These are phyloP conservation scores for Calocybe gangraenosa DNA, from an alignment of 768 basidiomycete genomes.

Conservation along the genomic window DNA sequence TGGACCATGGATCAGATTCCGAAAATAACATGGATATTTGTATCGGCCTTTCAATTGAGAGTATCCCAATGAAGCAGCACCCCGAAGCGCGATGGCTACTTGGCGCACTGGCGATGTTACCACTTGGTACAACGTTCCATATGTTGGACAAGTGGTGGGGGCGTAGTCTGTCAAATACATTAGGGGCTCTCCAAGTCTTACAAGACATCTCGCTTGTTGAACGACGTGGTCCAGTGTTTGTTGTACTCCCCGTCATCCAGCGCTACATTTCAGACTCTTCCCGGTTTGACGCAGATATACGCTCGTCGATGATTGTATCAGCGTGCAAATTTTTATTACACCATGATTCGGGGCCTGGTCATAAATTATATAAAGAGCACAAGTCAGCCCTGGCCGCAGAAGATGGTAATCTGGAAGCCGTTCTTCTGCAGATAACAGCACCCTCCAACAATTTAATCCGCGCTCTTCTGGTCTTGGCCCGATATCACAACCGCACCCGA, in stretches of 20 bases:
- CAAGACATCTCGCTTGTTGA: conserved; percentile 3
- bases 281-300: too few species aligned
- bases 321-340: conserved; percentile 13
- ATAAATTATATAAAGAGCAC: conserved; percentile 8
- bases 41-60: too few species aligned
- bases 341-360: conserved; percentile 11
- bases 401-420: background rate
- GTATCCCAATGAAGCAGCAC: background rate
- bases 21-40: conserved; percentile 7
- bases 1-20: conserved; percentile 5
- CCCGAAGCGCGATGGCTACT: conserved; percentile 7
- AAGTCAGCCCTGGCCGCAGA: background rate
- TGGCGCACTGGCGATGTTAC: conserved; percentile 20
- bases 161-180: background rate
- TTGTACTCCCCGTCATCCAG: too few species aligned
- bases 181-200: too few species aligned
- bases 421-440: conserved; percentile 12
- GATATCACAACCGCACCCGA: conserved; percentile 14
- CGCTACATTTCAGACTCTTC: too few species aligned
- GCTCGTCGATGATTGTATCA: conserved; percentile 7
- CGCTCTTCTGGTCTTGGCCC: too few species aligned
- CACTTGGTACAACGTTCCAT: conserved; percentile 15
- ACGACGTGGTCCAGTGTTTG: conserved; percentile 1
- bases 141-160: conserved; percentile 13
- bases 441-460: conserved; percentile 1